Evolutionary conservation across 768 basidiomycete species (phyloP).

Genomic region (Sutorius australiensis): DNA sequence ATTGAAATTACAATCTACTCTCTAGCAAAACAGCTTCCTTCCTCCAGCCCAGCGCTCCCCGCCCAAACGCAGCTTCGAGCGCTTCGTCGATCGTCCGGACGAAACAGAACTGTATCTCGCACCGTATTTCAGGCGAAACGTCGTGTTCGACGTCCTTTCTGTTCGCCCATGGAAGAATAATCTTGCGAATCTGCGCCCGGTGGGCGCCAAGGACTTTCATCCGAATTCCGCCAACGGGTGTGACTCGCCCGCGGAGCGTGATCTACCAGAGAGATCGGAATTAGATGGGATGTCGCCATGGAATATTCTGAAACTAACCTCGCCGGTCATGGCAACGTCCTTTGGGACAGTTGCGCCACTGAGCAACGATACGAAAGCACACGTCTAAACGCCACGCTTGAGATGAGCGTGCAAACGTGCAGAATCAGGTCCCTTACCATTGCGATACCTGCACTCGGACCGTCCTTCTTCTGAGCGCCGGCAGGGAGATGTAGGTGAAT

Average conservation of each 20-base stretch:
- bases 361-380: conserved; percentile 83
- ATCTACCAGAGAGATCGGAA: conserved; percentile 41
- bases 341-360: conserved; percentile 71
- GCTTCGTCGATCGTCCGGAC: conserved; percentile 78
- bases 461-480: conserved; percentile 92
- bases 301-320: conserved; percentile 40
- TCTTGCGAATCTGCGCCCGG: conserved; percentile 76
- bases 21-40: conserved; percentile 48
- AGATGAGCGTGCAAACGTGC: background rate
- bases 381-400: conserved; percentile 43
- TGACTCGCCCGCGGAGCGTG: conserved; percentile 77
- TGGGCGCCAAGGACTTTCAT: conserved; percentile 91
- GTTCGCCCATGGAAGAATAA: conserved; percentile 83
- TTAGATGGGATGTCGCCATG: background rate
- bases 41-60: conserved; percentile 63
- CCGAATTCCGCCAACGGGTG: conserved; percentile 86
- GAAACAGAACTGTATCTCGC: conserved; percentile 78
- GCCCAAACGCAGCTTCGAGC: conserved; percentile 79
- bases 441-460: conserved; percentile 85
- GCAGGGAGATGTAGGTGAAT: conserved; percentile 87
- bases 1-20: conserved; percentile 42
- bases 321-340: conserved; percentile 86
- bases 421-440: conserved; percentile 50
- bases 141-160: conserved; percentile 87
- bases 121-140: conserved; percentile 65